Evolutionary conservation across 345 rosid species (phyloP).

Genomic region (Turnera subulata): DNA sequence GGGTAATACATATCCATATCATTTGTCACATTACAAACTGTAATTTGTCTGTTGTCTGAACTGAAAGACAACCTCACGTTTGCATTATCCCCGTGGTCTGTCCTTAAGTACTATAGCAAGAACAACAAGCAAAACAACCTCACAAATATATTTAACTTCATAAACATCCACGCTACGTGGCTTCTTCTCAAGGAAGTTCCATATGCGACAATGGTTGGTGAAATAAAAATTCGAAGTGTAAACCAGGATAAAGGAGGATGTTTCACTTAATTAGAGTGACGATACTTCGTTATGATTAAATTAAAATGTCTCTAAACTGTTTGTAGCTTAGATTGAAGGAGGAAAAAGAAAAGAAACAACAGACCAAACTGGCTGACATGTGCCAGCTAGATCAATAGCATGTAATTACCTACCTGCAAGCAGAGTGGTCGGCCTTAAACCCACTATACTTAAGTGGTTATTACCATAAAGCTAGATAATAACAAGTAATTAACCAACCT

Average conservation of each 20-base stretch:
- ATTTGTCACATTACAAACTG: conserved; percentile 6
- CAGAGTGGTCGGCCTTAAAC: conserved; percentile 10
- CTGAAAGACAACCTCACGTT: conserved; percentile 23
- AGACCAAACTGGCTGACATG: conserved; percentile 4
- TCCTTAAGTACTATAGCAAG: not conserved
- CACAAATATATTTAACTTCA: not conserved
- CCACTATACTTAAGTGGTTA: not conserved
- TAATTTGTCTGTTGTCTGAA: not conserved
- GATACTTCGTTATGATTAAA: not conserved
- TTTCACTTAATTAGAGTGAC: not conserved
- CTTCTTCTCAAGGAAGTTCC: not conserved
- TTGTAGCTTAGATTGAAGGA: too few species aligned
- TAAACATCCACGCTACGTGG: conserved; percentile 4
- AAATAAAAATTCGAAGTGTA: not conserved
- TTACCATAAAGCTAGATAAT: not conserved
- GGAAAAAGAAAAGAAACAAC: too few species aligned
- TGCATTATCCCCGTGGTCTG: conserved; percentile 17
- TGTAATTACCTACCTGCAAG: not conserved
- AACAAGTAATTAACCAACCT: too few species aligned
- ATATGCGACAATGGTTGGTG: conserved; percentile 19
- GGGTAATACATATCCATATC: not conserved
- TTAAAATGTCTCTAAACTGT: conserved; percentile 1
- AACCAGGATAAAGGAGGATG: not conserved
- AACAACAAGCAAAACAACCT: not conserved
- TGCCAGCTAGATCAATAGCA: conserved; percentile 5